These are phyloP conservation scores for Trichoderma guizhouense DNA, from an alignment of 2,329 filamentous ascomycete species.

Conservation along the genomic window DNA sequence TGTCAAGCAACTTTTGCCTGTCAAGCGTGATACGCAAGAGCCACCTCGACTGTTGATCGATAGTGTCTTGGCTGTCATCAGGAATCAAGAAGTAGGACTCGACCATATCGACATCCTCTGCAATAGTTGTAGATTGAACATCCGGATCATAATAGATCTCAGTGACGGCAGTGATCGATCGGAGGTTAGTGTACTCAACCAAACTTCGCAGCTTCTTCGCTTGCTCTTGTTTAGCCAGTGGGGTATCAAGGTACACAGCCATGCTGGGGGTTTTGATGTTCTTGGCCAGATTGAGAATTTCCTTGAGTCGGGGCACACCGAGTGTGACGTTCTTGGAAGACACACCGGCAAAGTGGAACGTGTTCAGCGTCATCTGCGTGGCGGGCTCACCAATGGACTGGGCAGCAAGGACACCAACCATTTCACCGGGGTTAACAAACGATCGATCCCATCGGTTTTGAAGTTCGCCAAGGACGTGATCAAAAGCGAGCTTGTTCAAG, in stretches of 20 bases:
- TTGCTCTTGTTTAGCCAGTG: constrained; percentile 66
- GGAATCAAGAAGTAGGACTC: constrained; percentile 96
- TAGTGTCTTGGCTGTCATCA: constrained; percentile 62
- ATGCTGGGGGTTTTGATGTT: constrained; percentile 99
- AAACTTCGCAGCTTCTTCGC: constrained; percentile 83
- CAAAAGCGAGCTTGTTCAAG: constrained; percentile 86
- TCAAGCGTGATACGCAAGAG: constrained; percentile 89
- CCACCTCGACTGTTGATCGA: constrained; percentile 86
- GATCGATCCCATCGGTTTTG: constrained; percentile 84
- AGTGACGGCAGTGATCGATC: constrained; percentile 84
- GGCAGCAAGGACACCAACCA: constrained; percentile 96
- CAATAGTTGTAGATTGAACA: constrained; percentile 78
- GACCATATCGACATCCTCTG: constrained; percentile 87
- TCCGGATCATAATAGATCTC: constrained; percentile 98
- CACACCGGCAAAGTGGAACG: constrained; percentile 99
- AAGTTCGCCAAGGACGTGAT: constrained; percentile 86
- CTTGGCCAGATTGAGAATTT: constrained; percentile 95
- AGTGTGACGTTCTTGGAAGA: constrained; percentile 99
- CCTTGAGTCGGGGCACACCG: constrained; percentile 97
- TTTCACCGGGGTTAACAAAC: constrained; percentile 88
- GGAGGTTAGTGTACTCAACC: constrained; percentile 91
- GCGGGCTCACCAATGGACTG: constrained; percentile 98
- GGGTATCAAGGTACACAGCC: constrained; percentile 76
- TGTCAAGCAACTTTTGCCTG: constrained; percentile 92
- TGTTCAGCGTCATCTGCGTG: constrained; percentile 99